Evolutionary conservation across 345 rosid genomes (phyloP).

Genomic region (Aquilaria yunnanensis): DNA sequence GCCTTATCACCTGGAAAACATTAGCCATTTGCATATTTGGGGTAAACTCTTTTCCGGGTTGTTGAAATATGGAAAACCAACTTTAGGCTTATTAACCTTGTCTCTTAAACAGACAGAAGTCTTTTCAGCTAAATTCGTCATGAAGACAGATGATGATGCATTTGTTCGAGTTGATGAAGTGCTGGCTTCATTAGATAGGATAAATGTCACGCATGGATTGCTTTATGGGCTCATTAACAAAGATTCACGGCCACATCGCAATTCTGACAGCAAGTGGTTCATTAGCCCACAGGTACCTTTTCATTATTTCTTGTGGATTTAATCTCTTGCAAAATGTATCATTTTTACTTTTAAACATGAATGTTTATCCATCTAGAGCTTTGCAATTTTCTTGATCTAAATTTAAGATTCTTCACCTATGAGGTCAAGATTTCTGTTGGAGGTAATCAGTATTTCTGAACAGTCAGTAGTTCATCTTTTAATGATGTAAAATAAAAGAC

Average conservation of each 20-base stretch:
- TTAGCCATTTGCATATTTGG: conserved; percentile 94
- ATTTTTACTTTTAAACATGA: too few species aligned
- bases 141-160: conserved; percentile 99
- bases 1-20: conserved; percentile 95
- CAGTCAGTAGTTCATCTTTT: too few species aligned
- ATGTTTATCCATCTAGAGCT: too few species aligned
- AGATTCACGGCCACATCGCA: conserved; percentile 81
- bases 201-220: conserved; percentile 54
- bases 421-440: too few species aligned
- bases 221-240: conserved; percentile 88
- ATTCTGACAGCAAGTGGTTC: conserved; percentile 90
- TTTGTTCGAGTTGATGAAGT: conserved; percentile 94
- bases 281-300: conserved; percentile 71
- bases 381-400: too few species aligned
- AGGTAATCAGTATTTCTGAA: too few species aligned
- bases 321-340: neutral
- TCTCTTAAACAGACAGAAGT: conserved; percentile 59
- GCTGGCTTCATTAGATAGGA: conserved; percentile 49
- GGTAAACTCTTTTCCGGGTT: conserved; percentile 43
- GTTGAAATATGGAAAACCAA: conserved; percentile 12
- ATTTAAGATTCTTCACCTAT: too few species aligned
- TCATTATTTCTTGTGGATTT: neutral
- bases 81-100: conserved; percentile 18
- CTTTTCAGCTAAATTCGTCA: conserved; percentile 72
- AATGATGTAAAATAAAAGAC: too few species aligned